Conservation (phyloP, 169 alveolate species). For the Perkinsus olseni region DNA sequence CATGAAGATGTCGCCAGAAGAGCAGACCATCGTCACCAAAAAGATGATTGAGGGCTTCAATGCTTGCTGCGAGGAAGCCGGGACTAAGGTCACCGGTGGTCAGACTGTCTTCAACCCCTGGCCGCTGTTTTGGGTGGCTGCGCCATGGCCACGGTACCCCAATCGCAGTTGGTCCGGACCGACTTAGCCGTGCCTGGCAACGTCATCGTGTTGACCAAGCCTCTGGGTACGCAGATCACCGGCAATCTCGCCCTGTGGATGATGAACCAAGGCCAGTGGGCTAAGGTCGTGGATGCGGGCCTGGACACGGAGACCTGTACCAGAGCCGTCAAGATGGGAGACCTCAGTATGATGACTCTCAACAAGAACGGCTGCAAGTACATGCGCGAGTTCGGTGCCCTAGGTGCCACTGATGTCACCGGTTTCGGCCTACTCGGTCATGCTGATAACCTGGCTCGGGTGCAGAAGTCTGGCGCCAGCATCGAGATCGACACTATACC, state of each 20-base stretch:
- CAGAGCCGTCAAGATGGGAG: conserved; percentile 39
- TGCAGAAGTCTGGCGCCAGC: conserved; percentile 36
- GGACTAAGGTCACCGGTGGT: conserved; percentile 64
- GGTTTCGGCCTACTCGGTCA: conserved; percentile 75
- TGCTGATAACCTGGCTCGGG: conserved; percentile 52
- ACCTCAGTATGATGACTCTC: conserved; percentile 53
- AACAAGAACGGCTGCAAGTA: conserved; percentile 51
- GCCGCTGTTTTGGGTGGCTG: conserved; percentile 74
- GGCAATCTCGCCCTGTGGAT: conserved; percentile 51
- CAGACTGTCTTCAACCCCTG: conserved; percentile 64
- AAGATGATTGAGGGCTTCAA: conserved; percentile 62
- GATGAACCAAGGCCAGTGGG: not conserved
- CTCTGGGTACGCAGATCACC: conserved; percentile 64
- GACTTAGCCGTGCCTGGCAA: conserved; percentile 58
- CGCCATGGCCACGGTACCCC: conserved; percentile 48
- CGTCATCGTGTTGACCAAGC: conserved; percentile 61
- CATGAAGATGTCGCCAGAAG: conserved; percentile 40
- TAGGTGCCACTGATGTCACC: conserved; percentile 70
- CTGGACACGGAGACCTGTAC: not conserved
- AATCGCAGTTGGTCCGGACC: conserved; percentile 50
- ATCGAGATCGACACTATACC: conserved; percentile 46
- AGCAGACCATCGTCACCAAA: conserved; percentile 47
- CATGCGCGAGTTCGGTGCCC: conserved; percentile 43
- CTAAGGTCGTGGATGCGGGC: not conserved
- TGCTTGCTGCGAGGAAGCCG: conserved; percentile 58